Percentiles rank a stretch among this genome's conserved stretches.
Conservation (phyloP, 345 rosid species). For the Eucalyptus marginata region DNA sequence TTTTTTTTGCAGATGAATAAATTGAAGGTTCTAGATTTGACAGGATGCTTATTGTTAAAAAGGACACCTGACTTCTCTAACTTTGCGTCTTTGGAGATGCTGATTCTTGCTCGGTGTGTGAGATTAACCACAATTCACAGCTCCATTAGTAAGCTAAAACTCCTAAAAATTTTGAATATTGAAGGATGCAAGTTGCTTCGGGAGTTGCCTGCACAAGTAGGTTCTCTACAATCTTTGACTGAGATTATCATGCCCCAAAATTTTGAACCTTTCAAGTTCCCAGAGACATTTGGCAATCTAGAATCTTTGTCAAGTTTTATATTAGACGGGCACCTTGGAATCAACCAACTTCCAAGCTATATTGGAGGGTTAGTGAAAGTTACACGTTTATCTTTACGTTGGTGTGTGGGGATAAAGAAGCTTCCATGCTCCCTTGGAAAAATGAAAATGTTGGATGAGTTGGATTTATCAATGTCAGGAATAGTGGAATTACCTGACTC, state of each 20-base stretch:
- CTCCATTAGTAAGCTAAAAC: neutral
- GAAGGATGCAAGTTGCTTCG: neutral
- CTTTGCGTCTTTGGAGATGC: neutral
- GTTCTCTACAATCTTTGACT: neutral
- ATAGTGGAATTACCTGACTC: neutral
- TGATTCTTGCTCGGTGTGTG: neutral
- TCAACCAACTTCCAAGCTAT: neutral
- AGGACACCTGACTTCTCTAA: neutral
- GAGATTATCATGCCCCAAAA: neutral
- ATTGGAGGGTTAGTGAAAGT: neutral
- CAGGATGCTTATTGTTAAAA: neutral
- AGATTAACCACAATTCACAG: neutral
- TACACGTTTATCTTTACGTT: neutral
- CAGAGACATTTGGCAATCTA: neutral
- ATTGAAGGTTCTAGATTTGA: neutral
- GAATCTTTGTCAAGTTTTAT: neutral
- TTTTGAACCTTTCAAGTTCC: neutral
- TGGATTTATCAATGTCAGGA: neutral
- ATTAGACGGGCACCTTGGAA: neutral
- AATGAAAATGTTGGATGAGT: neutral
- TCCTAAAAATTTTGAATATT: neutral
- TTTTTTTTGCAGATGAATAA: neutral
- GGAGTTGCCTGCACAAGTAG: neutral
- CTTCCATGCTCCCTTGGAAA: neutral
- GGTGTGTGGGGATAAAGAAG: neutral